Evolutionary conservation across 202 grass and related monocot genomes (phyloP).

Genomic region (Musa balbisiana): DNA sequence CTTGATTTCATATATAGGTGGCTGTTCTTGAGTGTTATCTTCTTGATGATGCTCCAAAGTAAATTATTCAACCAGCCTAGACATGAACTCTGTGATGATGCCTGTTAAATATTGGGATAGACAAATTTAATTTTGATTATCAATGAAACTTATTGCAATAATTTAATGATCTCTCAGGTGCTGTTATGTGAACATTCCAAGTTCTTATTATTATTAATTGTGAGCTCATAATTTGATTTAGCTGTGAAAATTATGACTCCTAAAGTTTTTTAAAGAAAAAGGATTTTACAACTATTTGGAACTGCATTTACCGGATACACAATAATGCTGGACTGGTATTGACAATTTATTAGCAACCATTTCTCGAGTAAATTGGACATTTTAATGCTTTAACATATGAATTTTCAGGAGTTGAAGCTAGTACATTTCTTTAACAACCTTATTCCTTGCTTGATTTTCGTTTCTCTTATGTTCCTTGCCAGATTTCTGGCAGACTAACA

Average conservation of each 20-base stretch:
- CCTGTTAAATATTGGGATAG: not conserved
- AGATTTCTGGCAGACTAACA: conserved; percentile 18
- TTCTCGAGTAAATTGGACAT: not conserved
- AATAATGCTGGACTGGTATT: not conserved
- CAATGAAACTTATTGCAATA: not conserved
- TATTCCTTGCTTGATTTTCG: not conserved
- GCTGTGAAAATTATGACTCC: not conserved
- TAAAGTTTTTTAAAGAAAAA: not conserved
- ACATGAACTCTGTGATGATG: not conserved
- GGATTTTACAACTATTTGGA: not conserved
- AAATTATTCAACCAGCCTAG: not conserved
- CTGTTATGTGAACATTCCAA: not conserved
- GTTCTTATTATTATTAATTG: not conserved
- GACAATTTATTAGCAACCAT: not conserved
- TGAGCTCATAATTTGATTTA: not conserved
- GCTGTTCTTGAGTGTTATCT: not conserved
- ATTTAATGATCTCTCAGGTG: not conserved
- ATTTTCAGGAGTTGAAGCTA: too few relatives aligned
- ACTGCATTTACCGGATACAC: not conserved
- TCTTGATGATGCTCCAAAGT: not conserved
- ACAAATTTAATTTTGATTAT: not conserved
- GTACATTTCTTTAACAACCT: not conserved
- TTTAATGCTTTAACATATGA: too few relatives aligned
- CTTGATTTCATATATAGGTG: not conserved
- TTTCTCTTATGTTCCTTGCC: conserved; percentile 11